Evolutionary conservation across 768 basidiomycete genomes (phyloP).

Genomic region (Naganishia vaughanmartiniae): DNA sequence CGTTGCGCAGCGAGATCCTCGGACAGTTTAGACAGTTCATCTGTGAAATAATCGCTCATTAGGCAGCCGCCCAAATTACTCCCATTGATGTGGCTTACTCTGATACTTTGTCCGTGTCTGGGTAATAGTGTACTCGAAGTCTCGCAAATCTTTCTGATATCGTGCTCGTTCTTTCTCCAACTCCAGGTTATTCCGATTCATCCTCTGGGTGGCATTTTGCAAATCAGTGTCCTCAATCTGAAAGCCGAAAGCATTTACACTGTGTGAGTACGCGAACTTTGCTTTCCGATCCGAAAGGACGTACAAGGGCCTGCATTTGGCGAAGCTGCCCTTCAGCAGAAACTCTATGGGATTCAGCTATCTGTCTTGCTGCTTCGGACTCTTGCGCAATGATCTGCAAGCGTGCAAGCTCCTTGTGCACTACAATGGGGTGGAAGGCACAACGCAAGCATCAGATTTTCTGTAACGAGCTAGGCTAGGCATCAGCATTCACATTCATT

Average conservation of each 20-base stretch:
- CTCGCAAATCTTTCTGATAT: conserved; percentile 74
- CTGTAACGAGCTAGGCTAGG: no score
- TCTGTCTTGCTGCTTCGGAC: conserved; percentile 8
- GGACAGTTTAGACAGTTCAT: conserved; percentile 72
- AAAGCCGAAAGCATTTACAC: not conserved
- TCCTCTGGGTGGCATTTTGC: not conserved
- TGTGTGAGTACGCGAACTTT: not conserved
- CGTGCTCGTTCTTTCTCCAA: conserved; percentile 75
- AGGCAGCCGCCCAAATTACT: conserved; percentile 26
- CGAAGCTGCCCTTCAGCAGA: conserved; percentile 20
- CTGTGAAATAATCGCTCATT: conserved; percentile 51
- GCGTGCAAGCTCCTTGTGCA: not conserved
- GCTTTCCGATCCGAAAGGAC: not conserved
- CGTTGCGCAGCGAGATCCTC: conserved; percentile 59
- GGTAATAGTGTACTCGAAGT: conserved; percentile 72
- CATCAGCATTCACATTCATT: not conserved
- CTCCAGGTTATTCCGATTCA: conserved; percentile 65
- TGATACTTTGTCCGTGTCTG: conserved; percentile 85
- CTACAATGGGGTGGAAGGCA: not conserved
- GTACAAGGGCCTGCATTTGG: conserved; percentile 21
- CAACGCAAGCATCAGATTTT: not conserved
- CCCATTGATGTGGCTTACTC: conserved; percentile 54
- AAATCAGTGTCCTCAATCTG: conserved; percentile 24
- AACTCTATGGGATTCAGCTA: conserved; percentile 7
- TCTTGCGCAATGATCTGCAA: conserved; percentile 9